These are phyloP conservation scores for Beverwykella pulmonaria DNA, from an alignment of 495 filamentous ascomycete genomes.

Conservation along the genomic window DNA sequence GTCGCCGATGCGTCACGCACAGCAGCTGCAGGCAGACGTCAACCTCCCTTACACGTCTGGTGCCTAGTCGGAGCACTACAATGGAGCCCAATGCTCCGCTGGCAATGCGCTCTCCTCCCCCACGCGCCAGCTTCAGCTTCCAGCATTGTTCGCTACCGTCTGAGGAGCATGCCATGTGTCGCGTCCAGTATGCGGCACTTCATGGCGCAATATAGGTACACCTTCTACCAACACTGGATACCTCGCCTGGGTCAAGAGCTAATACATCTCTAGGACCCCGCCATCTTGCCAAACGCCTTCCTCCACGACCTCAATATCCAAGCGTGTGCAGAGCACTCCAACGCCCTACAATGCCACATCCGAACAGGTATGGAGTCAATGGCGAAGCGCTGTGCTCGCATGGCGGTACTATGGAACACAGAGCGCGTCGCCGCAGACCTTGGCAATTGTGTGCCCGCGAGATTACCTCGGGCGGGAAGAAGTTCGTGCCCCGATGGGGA, in stretches of 20 bases:
- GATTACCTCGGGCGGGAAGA: too few relatives aligned
- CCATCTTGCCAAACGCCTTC: not conserved
- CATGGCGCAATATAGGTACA: not conserved
- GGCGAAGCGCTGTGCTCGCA: not conserved
- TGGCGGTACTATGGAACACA: not conserved
- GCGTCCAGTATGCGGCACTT: not conserved
- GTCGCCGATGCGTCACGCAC: too few relatives aligned
- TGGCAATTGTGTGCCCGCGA: too few relatives aligned
- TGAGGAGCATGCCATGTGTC: not conserved
- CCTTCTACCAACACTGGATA: not conserved
- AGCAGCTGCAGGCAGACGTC: not conserved
- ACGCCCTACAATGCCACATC: not conserved
- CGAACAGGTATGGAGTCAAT: not conserved
- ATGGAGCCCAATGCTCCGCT: slow-evolving; percentile 29
- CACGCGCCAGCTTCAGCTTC: not conserved
- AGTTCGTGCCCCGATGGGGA: too few relatives aligned
- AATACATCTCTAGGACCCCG: not conserved
- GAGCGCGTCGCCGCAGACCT: not conserved
- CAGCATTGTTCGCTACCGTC: not conserved
- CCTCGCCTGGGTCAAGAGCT: not conserved
- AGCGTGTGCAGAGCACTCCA: not conserved
- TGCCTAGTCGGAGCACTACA: slow-evolving; percentile 25
- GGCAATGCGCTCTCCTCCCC: slow-evolving; percentile 3
- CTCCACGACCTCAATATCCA: not conserved
- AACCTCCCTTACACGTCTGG: slow-evolving; percentile 3